A percentile compares a stretch with the other conserved stretches of the same genome.
These are phyloP conservation scores for Aspergillus fructus DNA, from an alignment of 2,329 filamentous ascomycete genomes.

Conservation along the genomic window DNA sequence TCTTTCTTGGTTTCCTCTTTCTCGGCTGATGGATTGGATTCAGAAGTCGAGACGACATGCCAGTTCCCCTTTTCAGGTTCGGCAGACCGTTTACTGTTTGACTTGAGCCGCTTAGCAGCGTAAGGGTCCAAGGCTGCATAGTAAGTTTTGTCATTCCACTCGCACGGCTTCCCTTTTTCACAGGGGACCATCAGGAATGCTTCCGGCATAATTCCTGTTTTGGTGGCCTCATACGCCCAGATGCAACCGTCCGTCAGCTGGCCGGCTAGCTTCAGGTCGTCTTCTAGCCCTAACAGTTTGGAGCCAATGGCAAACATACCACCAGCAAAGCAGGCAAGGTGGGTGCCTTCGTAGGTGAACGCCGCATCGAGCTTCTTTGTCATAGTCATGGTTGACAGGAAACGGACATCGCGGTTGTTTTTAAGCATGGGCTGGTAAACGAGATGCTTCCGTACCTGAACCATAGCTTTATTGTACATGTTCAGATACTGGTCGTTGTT, in stretches of 20 bases:
- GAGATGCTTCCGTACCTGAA: slow-evolving; percentile 40
- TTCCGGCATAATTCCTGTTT: slow-evolving; percentile 63
- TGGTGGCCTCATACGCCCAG: slow-evolving; percentile 60
- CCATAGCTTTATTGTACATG: slow-evolving; percentile 45
- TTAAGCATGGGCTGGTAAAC: slow-evolving; percentile 48
- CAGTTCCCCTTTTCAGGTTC: slow-evolving; percentile 18
- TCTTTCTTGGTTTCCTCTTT: neutral
- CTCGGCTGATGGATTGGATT: neutral
- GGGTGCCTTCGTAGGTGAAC: slow-evolving; percentile 55
- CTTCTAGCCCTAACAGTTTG: slow-evolving; percentile 54
- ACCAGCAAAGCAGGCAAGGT: slow-evolving; percentile 60
- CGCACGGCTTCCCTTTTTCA: slow-evolving; percentile 42
- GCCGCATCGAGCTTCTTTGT: slow-evolving; percentile 13
- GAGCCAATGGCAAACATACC: slow-evolving; percentile 63
- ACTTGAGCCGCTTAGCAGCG: slow-evolving; percentile 23
- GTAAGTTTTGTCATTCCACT: slow-evolving; percentile 56
- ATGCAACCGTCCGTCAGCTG: slow-evolving; percentile 62
- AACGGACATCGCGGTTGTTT: slow-evolving; percentile 41
- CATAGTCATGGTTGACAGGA: slow-evolving; percentile 35
- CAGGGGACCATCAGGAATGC: slow-evolving; percentile 56
- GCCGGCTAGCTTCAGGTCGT: slow-evolving; percentile 56
- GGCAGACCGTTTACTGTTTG: slow-evolving; percentile 10
- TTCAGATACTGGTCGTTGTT: slow-evolving; percentile 41
- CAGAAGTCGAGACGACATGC: slow-evolving; percentile 17
- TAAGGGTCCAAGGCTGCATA: slow-evolving; percentile 43